Base-by-base conservation (phyloP, 192 early-diverging fungal species). In the Radiomyces spectabilis region DNA sequence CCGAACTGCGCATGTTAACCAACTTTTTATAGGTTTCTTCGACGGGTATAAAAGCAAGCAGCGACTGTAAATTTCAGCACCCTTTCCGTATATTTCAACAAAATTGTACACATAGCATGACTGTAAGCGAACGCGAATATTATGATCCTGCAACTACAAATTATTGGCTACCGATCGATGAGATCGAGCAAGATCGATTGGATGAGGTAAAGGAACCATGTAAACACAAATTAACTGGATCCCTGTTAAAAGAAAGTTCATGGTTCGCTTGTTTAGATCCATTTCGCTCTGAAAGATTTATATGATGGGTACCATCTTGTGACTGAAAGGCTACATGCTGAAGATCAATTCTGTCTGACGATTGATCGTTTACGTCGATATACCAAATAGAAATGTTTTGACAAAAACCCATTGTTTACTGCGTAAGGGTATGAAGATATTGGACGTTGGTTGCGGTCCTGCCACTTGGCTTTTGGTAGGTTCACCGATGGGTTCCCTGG, bases 141-240 rank as follows among this genome's bases (percentile, higher is more conserved):
- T n/a, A n/a, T n/a, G n/a, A n/a, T n/a, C n/a, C n/a, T n/a, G n/a
- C n/a, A n/a, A 56, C 46, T 38, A 37, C 53, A 13, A 34, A 33
- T 29, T 67, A 67, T 61, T 48, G 53, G 34, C 35, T 67, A 31
- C 52, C 65, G 22, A 61, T 56, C 30, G 65, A 67, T 39, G 59
- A 61, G 16, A 41, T 39, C 16, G 65, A 67, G 26, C 27, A 50
- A 5, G 65, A 67, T 41, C 46, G 65, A 29, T 55, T 61, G 18
- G 31, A 55, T 42, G 61, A 54, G 46, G 61, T 55, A 55, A 15
- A 48, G 42, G 41, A 50, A 26, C 46, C 33, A 24, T 37, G 12
- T 22, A 51, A n/a, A 34, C 31, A 47, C 7, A 34, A 12, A 34
- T 1, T 35, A n/a, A 53, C 25, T 13, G 7, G 18, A 19, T 19